phyloP scores from a whole-genome alignment of 768 basidiomycete species.

The Trametes sanguinea region DNA sequence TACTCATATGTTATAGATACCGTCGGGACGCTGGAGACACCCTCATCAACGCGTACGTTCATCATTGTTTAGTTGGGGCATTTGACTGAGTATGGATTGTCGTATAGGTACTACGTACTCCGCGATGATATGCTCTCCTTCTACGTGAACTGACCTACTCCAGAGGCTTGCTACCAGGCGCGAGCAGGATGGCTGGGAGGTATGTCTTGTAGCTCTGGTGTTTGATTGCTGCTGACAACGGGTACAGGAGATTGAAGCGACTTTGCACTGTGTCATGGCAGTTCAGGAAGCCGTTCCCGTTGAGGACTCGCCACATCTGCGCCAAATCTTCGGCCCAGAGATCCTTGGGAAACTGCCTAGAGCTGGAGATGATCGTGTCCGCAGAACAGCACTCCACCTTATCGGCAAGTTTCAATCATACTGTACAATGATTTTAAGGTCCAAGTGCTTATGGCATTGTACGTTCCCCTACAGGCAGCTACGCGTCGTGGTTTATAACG shows the following conservation, averaged over 20 bases:
- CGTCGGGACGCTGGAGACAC: slow-evolving; percentile 87
- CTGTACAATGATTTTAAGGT: no score
- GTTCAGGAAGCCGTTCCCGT: slow-evolving; percentile 84
- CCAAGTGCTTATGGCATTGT: no score
- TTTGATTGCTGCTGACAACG: slow-evolving; percentile 6
- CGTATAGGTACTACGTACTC: slow-evolving; percentile 76
- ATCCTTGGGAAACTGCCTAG: slow-evolving; percentile 71
- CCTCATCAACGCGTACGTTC: slow-evolving; percentile 79
- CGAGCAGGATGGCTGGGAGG: slow-evolving; percentile 73
- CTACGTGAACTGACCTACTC: slow-evolving; percentile 61
- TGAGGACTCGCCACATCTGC: slow-evolving; percentile 54
- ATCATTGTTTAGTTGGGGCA: neutral
- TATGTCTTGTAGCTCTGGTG: slow-evolving; percentile 32
- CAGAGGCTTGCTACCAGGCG: slow-evolving; percentile 50
- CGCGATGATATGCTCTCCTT: slow-evolving; percentile 80
- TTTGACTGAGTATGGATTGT: slow-evolving; percentile 14
- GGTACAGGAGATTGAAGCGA: slow-evolving; percentile 79
- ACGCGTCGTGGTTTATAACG: slow-evolving; percentile 79
- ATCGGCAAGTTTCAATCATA: slow-evolving; percentile 54
- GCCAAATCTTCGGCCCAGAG: slow-evolving; percentile 68
- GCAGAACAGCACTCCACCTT: slow-evolving; percentile 72
- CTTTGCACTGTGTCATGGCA: slow-evolving; percentile 81
- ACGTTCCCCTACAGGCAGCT: slow-evolving; percentile 51
- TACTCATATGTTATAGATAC: slow-evolving; percentile 50
- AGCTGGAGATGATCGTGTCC: slow-evolving; percentile 61